Percentiles rank a stretch among this genome's conserved stretches.
Evolutionary conservation across 257 asterid genomes (phyloP).

Genomic region (Nicotiana sylvestris): DNA sequence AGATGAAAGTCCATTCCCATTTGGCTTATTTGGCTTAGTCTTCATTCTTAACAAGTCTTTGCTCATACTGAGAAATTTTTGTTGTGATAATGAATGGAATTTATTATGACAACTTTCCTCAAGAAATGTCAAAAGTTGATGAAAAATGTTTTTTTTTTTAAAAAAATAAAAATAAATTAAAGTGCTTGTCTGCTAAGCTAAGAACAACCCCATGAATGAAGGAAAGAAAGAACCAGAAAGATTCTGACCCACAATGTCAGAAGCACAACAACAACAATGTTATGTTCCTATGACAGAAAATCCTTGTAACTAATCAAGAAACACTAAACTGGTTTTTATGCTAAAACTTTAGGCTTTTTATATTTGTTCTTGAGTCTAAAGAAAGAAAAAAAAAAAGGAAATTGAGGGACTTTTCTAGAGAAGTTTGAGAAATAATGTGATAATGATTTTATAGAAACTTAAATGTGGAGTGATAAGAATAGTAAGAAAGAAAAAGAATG

Average conservation of each 20-base stretch:
- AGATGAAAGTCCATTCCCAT: slow-evolving; percentile 11
- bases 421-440: slow-evolving; percentile 36
- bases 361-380: slow-evolving; percentile 5
- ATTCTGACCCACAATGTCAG: slow-evolving; percentile 70
- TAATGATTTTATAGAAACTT: slow-evolving; percentile 25
- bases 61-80: slow-evolving; percentile 23
- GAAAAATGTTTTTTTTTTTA: not conserved
- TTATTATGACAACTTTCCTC: not conserved
- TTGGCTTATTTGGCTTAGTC: slow-evolving; percentile 21
- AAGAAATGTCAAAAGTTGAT: slow-evolving; percentile 23
- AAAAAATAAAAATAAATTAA: too few relatives aligned
- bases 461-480: not conserved
- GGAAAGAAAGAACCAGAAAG: slow-evolving; percentile 46
- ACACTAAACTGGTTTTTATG: slow-evolving; percentile 10
- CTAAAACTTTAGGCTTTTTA: slow-evolving; percentile 12
- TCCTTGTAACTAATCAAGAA: slow-evolving; percentile 23
- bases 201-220: slow-evolving; percentile 61
- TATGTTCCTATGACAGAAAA: slow-evolving; percentile 25
- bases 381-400: not conserved
- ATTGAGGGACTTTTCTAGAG: slow-evolving; percentile 27
- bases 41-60: slow-evolving; percentile 55
- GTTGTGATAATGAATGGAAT: slow-evolving; percentile 3
- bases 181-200: slow-evolving; percentile 78
- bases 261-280: slow-evolving; percentile 30
- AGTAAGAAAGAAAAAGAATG: not conserved